Conservation (phyloP, 495 filamentous ascomycete species). For the Tirmania nivea region DNA sequence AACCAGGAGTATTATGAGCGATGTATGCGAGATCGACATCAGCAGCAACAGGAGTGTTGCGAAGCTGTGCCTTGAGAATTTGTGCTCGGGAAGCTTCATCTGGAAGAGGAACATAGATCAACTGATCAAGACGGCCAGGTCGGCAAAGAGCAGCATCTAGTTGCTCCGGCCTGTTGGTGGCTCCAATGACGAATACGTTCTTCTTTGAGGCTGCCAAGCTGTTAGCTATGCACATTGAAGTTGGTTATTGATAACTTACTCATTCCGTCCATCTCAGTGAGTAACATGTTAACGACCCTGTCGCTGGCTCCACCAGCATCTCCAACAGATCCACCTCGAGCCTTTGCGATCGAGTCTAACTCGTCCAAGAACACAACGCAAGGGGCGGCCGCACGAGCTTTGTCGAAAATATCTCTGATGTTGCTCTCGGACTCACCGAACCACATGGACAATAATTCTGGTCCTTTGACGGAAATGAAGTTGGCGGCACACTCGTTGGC, state of each 20-base stretch:
- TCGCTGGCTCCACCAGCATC: constrained; percentile 97
- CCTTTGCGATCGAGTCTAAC: constrained; percentile 97
- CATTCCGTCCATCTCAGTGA: constrained; percentile 39
- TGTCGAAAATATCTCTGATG: constrained; percentile 99
- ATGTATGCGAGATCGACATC: constrained; percentile 85
- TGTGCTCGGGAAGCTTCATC: constrained; percentile 66
- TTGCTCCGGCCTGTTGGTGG: constrained; percentile 96
- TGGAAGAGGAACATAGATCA: constrained; percentile 93
- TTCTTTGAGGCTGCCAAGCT: constrained; percentile 55
- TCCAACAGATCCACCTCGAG: constrained; percentile 87
- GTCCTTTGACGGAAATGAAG: constrained; percentile 98
- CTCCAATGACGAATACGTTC: constrained; percentile 99
- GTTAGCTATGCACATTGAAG: constrained; percentile 17
- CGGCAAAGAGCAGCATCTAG: constrained; percentile 93
- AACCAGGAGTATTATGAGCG: constrained; percentile 91
- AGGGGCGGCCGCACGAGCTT: constrained; percentile 91
- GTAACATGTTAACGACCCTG: constrained; percentile 97
- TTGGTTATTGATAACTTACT: not conserved
- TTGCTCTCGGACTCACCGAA: constrained; percentile 99
- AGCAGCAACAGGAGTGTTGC: constrained; percentile 79
- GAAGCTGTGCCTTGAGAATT: constrained; percentile 89
- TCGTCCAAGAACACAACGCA: constrained; percentile 98
- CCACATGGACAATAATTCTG: constrained; percentile 97
- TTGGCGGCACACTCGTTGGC: constrained; percentile 98
- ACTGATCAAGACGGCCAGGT: constrained; percentile 91